Base-by-base conservation (phyloP, 1,284 basidiomycete genomes). In the Inonotus obliquus region DNA sequence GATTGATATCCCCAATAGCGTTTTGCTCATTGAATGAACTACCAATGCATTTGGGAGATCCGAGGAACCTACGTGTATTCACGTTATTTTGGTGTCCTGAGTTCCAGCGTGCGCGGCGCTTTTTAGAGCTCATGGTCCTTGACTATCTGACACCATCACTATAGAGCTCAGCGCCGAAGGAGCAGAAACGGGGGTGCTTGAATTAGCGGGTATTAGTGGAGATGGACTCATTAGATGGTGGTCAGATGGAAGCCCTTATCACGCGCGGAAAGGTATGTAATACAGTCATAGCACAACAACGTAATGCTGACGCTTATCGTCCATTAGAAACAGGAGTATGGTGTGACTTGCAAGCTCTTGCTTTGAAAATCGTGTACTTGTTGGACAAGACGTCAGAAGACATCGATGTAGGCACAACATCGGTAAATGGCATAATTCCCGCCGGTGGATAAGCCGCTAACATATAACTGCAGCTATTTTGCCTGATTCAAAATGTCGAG, bases 281-380 rank as follows among this genome's bases (percentile, higher is more conserved):
- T 32, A 9, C 32, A 9, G 32, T 32, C 32, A n/a, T n/a, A n/a
- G n/a, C n/a, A n/a, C 32, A 9, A 32, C 4, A 32, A 32, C 4
- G 32, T 32, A 32, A 32, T 32, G 32, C 32, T 4, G 9, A 4
- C 9, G 9, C 32, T 32, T 32, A n/a, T 21, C n/a, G 7, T n/a
- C 7, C 17, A 44, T n/a, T 21, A 49, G 47, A 49, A 21, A 23
- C 47, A 10, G 35, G 53, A 35, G 7, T 52, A n/a, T 27, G 56
- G 60, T 9, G 9, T 49, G 21, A 62, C 17, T n/a, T 58, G 17
- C 32, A 51, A 54, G 37, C 29, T 38, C 45, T 57, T 60, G 13
- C 49, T 2, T 35, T 61, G 52, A 59, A 56, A 57, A n/a, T 49
- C 6, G 47, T 49, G n/a, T 11, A 10, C 21, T 9, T 49, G 6